phyloP scores from a whole-genome alignment of 176 grass and related monocot genomes.

The Oryza punctata region DNA sequence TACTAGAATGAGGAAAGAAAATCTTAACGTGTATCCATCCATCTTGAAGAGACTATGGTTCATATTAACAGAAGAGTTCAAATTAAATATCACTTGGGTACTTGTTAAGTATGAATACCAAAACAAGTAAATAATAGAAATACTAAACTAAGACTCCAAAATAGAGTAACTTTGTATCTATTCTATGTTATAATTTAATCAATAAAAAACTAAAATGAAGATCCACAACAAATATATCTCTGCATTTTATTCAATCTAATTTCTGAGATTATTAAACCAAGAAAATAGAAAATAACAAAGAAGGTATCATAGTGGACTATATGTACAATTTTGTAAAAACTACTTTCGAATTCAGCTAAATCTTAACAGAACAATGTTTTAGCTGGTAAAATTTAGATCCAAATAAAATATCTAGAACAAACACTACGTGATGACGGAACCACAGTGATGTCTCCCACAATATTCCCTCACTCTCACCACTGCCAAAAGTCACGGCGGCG shows the following conservation, averaged over 20 bases:
- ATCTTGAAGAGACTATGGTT: no score
- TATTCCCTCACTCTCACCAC: not conserved
- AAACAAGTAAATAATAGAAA: not conserved
- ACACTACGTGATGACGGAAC: not conserved
- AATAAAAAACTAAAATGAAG: not conserved
- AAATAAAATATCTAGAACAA: not conserved
- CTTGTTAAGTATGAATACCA: not conserved
- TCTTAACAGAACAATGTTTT: not conserved
- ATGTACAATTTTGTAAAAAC: not conserved
- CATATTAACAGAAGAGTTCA: not conserved
- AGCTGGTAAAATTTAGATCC: not conserved
- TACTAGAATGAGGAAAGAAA: not conserved
- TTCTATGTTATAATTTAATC: not conserved
- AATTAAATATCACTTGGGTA: not conserved
- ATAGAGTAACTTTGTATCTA: not conserved
- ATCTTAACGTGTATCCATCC: not conserved
- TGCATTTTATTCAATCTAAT: no score
- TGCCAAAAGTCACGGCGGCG: no score
- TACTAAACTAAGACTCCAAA: not conserved
- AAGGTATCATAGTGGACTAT: no score
- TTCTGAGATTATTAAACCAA: no score
- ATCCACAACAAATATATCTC: no score
- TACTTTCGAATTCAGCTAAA: not conserved
- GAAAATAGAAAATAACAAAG: no score
- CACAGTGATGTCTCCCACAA: not conserved